A percentile compares a stretch with the other conserved stretches of the same genome.
Conservation (phyloP, 2,329 filamentous ascomycete species). For the Nigrospora oryzae region DNA sequence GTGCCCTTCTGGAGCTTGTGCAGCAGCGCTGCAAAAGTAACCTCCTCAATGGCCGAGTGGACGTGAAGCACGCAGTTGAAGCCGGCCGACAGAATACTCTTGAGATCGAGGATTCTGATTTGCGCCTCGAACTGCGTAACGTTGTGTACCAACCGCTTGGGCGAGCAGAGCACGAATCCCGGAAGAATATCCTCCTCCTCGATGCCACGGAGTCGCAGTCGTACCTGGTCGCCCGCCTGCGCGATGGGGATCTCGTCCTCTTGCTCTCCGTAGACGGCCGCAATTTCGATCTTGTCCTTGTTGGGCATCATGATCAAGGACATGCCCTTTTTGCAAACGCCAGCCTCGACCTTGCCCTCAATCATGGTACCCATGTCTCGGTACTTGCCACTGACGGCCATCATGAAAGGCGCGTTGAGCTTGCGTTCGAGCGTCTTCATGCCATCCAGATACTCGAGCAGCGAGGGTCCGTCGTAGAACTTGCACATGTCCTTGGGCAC, state of each 20-base stretch:
- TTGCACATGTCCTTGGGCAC: constrained; percentile 67
- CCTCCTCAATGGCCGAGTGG: constrained; percentile 94
- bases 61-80: constrained; percentile 98
- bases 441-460: constrained; percentile 90
- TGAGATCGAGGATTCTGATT: constrained; percentile 89
- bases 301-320: constrained; percentile 93
- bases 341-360: constrained; percentile 94
- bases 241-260: constrained; percentile 81
- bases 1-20: constrained; percentile 97
- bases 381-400: constrained; percentile 95
- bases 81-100: constrained; percentile 85
- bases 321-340: constrained; percentile 85
- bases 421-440: constrained; percentile 94
- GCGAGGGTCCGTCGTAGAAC: constrained; percentile 84
- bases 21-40: constrained; percentile 79
- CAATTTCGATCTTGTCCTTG: constrained; percentile 68
- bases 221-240: constrained; percentile 90
- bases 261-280: constrained; percentile 87
- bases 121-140: constrained; percentile 90
- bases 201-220: constrained; percentile 82
- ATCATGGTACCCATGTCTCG: constrained; percentile 95
- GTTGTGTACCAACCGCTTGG: constrained; percentile 86
- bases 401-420: constrained; percentile 97
- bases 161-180: constrained; percentile 92
- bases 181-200: constrained; percentile 97